Base-by-base conservation (phyloP, 106 monocot species). In the Dendrobium chrysotoxum region DNA sequence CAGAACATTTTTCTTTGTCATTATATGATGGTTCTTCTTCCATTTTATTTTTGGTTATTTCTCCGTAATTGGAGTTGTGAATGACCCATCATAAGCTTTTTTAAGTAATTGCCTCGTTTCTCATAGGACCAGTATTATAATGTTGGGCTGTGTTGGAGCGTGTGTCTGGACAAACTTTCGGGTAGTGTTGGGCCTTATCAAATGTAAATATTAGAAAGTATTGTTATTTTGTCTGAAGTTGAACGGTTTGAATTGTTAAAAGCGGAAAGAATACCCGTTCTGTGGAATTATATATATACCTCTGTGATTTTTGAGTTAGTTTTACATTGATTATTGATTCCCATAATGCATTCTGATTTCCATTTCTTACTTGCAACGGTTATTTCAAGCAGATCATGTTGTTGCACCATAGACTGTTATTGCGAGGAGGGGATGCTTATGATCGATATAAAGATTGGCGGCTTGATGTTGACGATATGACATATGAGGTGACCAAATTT, bases 381-480 rank as follows among this genome's bases (percentile, higher is more conserved):
- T 7, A 25, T 30, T 44, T 28, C 47, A 38, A 82, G 79, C 90
- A 97, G 96, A 86, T 96, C 70, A 90, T 92, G 89, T 81, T 92
- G 89, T 89, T 93, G 72, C 93, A 88, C 78, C 89, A 89, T 28
- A 91, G 92, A 80, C 77, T 94, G 30, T 57, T 92, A 72, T 84
- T 94, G 68, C 91, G 89, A 53, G 85, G 91, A 58, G 85, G 88
- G 79, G 83, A 86, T 81, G 45, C 80, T 23, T 86, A 85, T 84
- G 97, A 98, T 72, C 83, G 76, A 53, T 86, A 91, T 80, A 91
- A 80, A 18, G 92, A 92, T 84, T 92, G 86, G 91, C 94, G 97
- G 31, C 97, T 98, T 28, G 97, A 98, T 83, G 94, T 98, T 28
- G 97, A 98, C 75, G 84, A 88, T 38, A 92, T 98, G 97, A 83